These are phyloP conservation scores for Alternaria longipes DNA, from an alignment of 2,329 filamentous ascomycete species.

Conservation along the genomic window DNA sequence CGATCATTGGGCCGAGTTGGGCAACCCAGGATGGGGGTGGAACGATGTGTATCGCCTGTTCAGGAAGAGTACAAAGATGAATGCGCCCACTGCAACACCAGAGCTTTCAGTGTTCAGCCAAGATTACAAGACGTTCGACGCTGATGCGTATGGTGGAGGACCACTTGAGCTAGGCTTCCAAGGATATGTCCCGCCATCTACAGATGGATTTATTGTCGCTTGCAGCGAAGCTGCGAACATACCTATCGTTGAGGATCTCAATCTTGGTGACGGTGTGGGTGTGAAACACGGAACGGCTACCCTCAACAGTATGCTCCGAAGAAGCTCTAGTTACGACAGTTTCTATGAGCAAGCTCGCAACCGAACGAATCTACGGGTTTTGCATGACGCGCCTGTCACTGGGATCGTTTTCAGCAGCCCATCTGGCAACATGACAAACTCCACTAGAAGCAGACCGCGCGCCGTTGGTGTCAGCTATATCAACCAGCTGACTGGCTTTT, in stretches of 20 bases:
- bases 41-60: constrained; percentile 33
- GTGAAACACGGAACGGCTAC: constrained; percentile 46
- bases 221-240: constrained; percentile 39
- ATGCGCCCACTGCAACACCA: constrained; percentile 31
- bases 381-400: constrained; percentile 40
- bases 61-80: constrained; percentile 41
- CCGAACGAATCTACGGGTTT: constrained; percentile 40
- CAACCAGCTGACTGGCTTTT: constrained; percentile 34
- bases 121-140: constrained; percentile 41
- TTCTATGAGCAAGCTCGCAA: constrained; percentile 42
- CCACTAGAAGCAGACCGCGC: constrained; percentile 18
- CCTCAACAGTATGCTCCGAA: constrained; percentile 27
- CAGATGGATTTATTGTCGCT: constrained; percentile 40
- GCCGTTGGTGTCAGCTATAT: constrained; percentile 42
- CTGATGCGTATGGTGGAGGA: constrained; percentile 37
- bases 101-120: constrained; percentile 38
- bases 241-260: constrained; percentile 47
- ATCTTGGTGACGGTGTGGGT: constrained; percentile 40
- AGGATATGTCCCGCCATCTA: constrained; percentile 41
- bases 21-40: constrained; percentile 65
- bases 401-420: constrained; percentile 32
- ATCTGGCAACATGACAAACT: background rate
- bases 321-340: constrained; percentile 44
- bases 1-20: constrained; percentile 66
- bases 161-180: constrained; percentile 43